These are phyloP conservation scores for Rhodotorula sp. DNA, from an alignment of 1,284 basidiomycete genomes.

Conservation along the genomic window DNA sequence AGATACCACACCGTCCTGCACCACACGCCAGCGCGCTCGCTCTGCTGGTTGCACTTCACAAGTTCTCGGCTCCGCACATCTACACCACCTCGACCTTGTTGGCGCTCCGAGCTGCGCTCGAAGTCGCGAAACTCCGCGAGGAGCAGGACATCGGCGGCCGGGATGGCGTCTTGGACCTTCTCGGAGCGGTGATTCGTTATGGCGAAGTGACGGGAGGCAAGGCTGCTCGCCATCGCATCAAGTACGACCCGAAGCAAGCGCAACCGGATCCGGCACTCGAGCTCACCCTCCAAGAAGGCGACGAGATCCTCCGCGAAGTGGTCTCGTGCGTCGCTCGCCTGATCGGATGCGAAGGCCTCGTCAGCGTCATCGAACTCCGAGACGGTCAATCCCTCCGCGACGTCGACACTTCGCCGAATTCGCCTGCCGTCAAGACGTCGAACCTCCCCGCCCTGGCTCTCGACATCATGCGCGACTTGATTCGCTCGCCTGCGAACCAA, in stretches of 20 bases:
- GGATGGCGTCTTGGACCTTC: conserved; percentile 37
- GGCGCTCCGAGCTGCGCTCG: conserved; percentile 35
- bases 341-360: conserved; percentile 42
- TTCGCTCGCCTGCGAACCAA: conserved; percentile 45
- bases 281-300: conserved; percentile 19
- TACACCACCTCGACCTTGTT: conserved; percentile 37
- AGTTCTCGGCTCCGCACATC: conserved; percentile 43
- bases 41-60: conserved; percentile 43
- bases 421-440: conserved; percentile 19
- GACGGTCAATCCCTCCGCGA: conserved; percentile 25
- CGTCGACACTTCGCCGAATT: conserved; percentile 14
- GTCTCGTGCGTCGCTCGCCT: conserved; percentile 43
- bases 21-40: conserved; percentile 36
- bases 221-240: conserved; percentile 1
- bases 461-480: conserved; percentile 44
- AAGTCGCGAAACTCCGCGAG: conserved; percentile 34
- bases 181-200: conserved; percentile 35
- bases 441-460: conserved; percentile 37
- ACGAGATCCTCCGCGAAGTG: conserved; percentile 42
- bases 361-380: conserved; percentile 34
- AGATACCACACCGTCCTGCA: conserved; percentile 27
- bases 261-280: conserved; percentile 2
- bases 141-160: conserved; percentile 39
- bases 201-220: conserved; percentile 37
- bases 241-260: not conserved